phyloP scores from a whole-genome alignment of 2,329 filamentous ascomycete genomes.

The Penicillium verrucosum region DNA sequence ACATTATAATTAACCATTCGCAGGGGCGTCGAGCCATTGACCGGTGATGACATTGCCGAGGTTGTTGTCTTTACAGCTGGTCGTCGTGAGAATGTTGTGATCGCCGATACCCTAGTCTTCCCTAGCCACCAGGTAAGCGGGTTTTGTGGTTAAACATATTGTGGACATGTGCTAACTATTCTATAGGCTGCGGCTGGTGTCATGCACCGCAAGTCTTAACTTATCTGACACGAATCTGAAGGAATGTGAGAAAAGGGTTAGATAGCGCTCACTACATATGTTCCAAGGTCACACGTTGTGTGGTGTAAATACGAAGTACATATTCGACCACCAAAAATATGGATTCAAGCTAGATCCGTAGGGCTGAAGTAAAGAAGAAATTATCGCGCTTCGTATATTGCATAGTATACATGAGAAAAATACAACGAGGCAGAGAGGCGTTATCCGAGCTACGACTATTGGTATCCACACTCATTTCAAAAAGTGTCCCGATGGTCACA shows the following conservation, averaged over 20 bases:
- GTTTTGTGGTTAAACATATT: not conserved
- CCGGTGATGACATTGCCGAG: slow-evolving; percentile 87
- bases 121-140: slow-evolving; percentile 78
- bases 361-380: not conserved
- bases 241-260: not conserved
- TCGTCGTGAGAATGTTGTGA: slow-evolving; percentile 81
- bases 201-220: slow-evolving; percentile 26
- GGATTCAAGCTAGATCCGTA: not conserved
- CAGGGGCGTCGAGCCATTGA: slow-evolving; percentile 75
- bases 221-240: not conserved
- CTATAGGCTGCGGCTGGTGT: slow-evolving; percentile 20
- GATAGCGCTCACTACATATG: not conserved
- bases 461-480: not conserved
- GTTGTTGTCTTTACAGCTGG: slow-evolving; percentile 81
- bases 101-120: slow-evolving; percentile 83
- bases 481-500: not conserved
- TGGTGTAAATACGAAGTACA: not conserved
- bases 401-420: not conserved
- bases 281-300: not conserved
- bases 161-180: not conserved
- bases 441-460: not conserved
- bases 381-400: not conserved
- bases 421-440: not conserved
- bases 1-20: not conserved
- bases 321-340: not conserved